phyloP scores from a whole-genome alignment of 495 filamentous ascomycete species.

The Trichocladium uniseriatum region DNA sequence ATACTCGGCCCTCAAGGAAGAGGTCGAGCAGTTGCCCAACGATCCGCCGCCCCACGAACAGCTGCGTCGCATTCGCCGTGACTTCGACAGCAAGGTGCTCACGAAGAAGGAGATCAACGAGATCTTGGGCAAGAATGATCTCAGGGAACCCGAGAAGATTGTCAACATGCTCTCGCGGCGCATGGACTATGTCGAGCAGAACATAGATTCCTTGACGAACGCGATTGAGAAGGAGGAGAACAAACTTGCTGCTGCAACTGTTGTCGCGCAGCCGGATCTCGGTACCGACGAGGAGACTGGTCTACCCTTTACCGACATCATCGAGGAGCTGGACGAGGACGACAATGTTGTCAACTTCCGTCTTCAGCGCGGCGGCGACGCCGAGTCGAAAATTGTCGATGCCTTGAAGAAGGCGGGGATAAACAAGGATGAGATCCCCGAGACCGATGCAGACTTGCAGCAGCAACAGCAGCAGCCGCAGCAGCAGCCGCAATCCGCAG shows the following conservation, averaged over 20 bases:
- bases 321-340: slow-evolving; percentile 87
- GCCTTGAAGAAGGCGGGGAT: slow-evolving; percentile 59
- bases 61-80: slow-evolving; percentile 29
- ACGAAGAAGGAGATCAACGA: slow-evolving; percentile 51
- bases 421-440: slow-evolving; percentile 12
- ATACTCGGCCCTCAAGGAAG: slow-evolving; percentile 80
- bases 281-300: slow-evolving; percentile 50
- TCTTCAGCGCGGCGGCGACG: slow-evolving; percentile 51
- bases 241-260: slow-evolving; percentile 46
- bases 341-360: slow-evolving; percentile 67
- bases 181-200: slow-evolving; percentile 81
- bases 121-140: slow-evolving; percentile 49
- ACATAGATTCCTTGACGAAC: slow-evolving; percentile 59
- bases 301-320: slow-evolving; percentile 73
- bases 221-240: slow-evolving; percentile 59
- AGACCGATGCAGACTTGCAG: slow-evolving; percentile 9
- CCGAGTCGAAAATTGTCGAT: slow-evolving; percentile 53
- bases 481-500: not conserved
- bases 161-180: slow-evolving; percentile 62
- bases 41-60: slow-evolving; percentile 46
- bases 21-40: slow-evolving; percentile 46
- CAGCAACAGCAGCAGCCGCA: slow-evolving; percentile 5
- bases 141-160: slow-evolving; percentile 48
- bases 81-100: slow-evolving; percentile 37
- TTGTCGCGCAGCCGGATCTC: slow-evolving; percentile 38